phyloP scores from a whole-genome alignment of 495 filamentous ascomycete species.

The Xylaria venustula region DNA sequence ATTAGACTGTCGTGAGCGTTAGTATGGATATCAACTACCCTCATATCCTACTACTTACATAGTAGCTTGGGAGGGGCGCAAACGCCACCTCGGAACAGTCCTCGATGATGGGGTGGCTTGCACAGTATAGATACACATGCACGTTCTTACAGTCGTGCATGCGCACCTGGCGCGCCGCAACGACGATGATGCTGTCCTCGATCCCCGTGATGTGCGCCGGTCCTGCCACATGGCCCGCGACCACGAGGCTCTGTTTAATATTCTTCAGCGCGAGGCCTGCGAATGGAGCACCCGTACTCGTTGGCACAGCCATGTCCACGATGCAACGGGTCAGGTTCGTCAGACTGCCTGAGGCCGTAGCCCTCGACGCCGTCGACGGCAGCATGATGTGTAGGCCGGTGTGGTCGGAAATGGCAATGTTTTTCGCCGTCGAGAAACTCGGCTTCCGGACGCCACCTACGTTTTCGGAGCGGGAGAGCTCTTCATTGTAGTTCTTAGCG shows the following conservation, averaged over 20 bases:
- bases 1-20: slow-evolving; percentile 23
- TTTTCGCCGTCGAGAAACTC: slow-evolving; percentile 58
- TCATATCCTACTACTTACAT: slow-evolving; percentile 49
- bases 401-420: slow-evolving; percentile 65
- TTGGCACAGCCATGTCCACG: slow-evolving; percentile 73
- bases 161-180: slow-evolving; percentile 77
- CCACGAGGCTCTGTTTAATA: slow-evolving; percentile 64
- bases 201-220: slow-evolving; percentile 78
- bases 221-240: slow-evolving; percentile 75
- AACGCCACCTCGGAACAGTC: slow-evolving; percentile 78
- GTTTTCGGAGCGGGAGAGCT: slow-evolving; percentile 35
- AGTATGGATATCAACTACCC: background rate
- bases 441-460: slow-evolving; percentile 52
- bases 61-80: slow-evolving; percentile 64
- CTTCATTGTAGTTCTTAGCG: slow-evolving; percentile 51
- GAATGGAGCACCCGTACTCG: slow-evolving; percentile 62
- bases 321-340: slow-evolving; percentile 70
- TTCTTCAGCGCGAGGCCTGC: slow-evolving; percentile 71
- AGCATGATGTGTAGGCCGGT: slow-evolving; percentile 67
- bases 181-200: slow-evolving; percentile 69
- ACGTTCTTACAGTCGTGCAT: slow-evolving; percentile 83
- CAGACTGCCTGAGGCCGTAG: slow-evolving; percentile 70
- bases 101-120: slow-evolving; percentile 90
- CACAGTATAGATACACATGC: slow-evolving; percentile 77
- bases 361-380: slow-evolving; percentile 61